Evolutionary conservation across 768 basidiomycete species (phyloP), one percentile per base, ranked within the genome.

Genomic region (Collybia nuda): DNA sequence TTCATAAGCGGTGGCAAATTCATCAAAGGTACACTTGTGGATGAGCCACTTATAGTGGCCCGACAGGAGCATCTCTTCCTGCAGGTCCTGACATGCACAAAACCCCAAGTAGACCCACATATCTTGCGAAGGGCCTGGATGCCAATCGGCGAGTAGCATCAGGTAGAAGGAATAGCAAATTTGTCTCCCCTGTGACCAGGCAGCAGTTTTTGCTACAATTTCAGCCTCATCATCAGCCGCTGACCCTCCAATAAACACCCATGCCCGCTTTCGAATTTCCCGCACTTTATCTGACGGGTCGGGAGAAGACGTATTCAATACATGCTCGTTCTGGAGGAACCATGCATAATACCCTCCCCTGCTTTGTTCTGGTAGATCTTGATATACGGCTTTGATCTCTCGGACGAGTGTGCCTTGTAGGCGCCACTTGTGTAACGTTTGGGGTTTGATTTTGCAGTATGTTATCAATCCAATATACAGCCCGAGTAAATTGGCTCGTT

Each of bases 311-410:
- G 42, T 40, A 9, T 48, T 50, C 28, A 73, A 36, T 8, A 72
- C 48, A 40, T 63, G 52, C 38, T 67, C 61, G 48, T 74, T 67
- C 29, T 66, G 21, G 35, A 70, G 53, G 47, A 74, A 70, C 73
- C 73, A 71, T 1, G 64, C 41, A 42, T 68, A 73, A 54, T 66
- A 69, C 9, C 17, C 48, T 12, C 67, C 71, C 44, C 65, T 57
- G n/a, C 7, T 11, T 15, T 21, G 1, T 9, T 44, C 35, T 2
- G 70, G 69, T 8, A 68, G 12, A 7, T 45, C 40, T 36, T 65
- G 57, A 50, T 53, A 72, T 0, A 56, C 43, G 1, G 48, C 57
- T 22, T 63, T 70, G 42, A 73, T 72, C 42, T 71, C 67, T 22
- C 67, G 55, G 0, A 64, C 48, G 37, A 75, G 57, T 6, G 58